Percentiles rank a stretch among this genome's conserved stretches.
Conservation (phyloP, 257 asterid species). For the Ehretia macrophylla region DNA sequence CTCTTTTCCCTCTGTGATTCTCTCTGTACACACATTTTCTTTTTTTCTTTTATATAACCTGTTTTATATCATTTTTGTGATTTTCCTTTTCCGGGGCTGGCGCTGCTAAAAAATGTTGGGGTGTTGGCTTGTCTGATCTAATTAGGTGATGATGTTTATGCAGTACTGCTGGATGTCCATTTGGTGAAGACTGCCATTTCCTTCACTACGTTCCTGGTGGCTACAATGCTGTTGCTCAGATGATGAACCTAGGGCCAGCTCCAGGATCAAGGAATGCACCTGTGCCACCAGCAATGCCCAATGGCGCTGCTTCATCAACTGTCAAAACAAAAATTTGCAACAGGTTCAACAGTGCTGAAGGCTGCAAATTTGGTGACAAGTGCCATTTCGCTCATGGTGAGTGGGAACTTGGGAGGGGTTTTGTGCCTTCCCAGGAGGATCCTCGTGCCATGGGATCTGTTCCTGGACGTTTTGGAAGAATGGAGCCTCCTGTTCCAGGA, state of each 20-base stretch:
- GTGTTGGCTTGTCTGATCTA: no score
- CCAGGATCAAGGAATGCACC: constrained; percentile 40
- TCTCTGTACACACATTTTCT: no score
- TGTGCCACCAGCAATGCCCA: constrained; percentile 35
- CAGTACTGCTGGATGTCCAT: constrained; percentile 68
- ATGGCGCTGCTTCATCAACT: constrained; percentile 46
- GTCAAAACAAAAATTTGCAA: constrained; percentile 74
- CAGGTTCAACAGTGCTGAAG: constrained; percentile 70
- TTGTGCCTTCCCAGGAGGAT: constrained; percentile 47
- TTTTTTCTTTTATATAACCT: no score
- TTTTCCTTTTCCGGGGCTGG: no score
- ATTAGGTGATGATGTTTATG: constrained; percentile 3
- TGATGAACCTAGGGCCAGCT: constrained; percentile 73
- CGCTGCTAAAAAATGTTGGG: no score
- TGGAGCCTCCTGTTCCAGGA: constrained; percentile 44
- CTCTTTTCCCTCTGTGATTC: no score
- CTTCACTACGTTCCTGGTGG: constrained; percentile 91
- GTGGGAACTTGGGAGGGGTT: constrained; percentile 75
- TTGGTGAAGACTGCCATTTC: constrained; percentile 87
- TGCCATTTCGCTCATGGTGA: constrained; percentile 96
- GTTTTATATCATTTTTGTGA: no score
- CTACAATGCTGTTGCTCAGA: constrained; percentile 74
- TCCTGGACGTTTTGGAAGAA: constrained; percentile 43
- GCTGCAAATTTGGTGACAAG: constrained; percentile 87
- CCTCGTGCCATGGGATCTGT: constrained; percentile 40